Base-by-base conservation (phyloP, 768 basidiomycete genomes). In the Punctularia strigosozonata region DNA sequence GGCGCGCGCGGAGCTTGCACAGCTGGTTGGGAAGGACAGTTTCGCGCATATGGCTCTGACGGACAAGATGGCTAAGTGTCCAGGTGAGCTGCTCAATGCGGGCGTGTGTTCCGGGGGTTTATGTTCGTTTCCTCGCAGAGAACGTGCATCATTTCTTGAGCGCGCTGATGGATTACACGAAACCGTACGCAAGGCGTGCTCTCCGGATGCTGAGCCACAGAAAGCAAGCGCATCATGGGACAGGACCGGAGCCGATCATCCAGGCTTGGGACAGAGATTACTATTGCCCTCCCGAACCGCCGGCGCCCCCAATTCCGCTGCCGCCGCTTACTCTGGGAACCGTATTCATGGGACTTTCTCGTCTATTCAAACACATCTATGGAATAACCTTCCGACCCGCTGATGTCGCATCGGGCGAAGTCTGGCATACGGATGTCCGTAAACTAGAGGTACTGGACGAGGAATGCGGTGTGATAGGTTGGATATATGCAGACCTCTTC, bases 191-290 rank as follows among this genome's bases (percentile, higher is more conserved):
- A 8, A 64, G 72, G 37, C 65, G 65, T 21, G 92, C 92, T 31
- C 61, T 98, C 25, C 68, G 69, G 26, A 68, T 77, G 32, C 67
- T 75, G 41, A 75, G 69, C 55, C 62, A 59, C 48, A 76, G 71
- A 46, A 98, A 98, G 64, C 80, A 86, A 54, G 66, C 65, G 6
- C 80, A 84, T 48, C 72, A 89, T 21, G 59, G 64, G 17, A 66
- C 76, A 2, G 61, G 68, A 1, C 59, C 67, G 17, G 61, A 72
- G 33, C 83, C 83, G 31, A 62, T 64, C 18, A 75, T 98, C 37
- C 75, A 94, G 46, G 80, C 90, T n/a, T 99, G 95, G 95, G 95
- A 98, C 60, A 73, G 91, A 47, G 92, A 97, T 48, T 94, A 80
- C 55, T 97, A 90, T 57, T 83, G 87, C 41, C 81, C 83, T 1